Evolutionary conservation across 2,329 filamentous ascomycete genomes (phyloP), one percentile per base, ranked within the genome.

Genomic region (Trichoderma sp.): DNA sequence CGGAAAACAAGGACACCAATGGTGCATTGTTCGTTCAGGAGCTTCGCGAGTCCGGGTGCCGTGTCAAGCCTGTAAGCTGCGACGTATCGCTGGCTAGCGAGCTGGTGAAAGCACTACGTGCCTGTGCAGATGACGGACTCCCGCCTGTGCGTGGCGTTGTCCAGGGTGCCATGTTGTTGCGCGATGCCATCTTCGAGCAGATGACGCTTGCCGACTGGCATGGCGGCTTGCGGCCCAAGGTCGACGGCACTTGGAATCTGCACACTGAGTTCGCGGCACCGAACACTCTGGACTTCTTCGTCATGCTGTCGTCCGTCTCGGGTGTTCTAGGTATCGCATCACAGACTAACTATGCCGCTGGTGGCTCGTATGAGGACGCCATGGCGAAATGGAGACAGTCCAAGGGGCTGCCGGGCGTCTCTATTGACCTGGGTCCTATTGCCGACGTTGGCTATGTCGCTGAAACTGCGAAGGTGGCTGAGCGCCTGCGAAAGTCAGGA

Each of bases 301-400:
- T 73, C 17, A n/a, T 68, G 5, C 58, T 71, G 8, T 68, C 69
- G 7, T 73, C 72, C 9, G 17, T 71, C 13, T 59, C 63, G 13
- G 69, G 72, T 5, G 43, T 71, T 32, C 23, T 68, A 7, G 72
- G 72, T 3, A 47, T 20, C 57, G 7, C 15, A 13, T 55, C 61
- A 1, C 72, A 73, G 39, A 63, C 58, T 17, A 68, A 71, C 64
- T 73, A 73, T 30, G 64, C 69, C 11, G 72, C 72, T 8, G 72
- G 63, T 20, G 71, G 71, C 50, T 68, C 64, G 2, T 73, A 65
- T 36, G 69, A 71, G 58, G 72, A 73, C 15, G 50, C 69, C 15
- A 36, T 73, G 26, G 70, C 47, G 3, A 58, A 58, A 20, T 67
- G 71, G 47, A 43, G 73, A 77, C 53, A 34, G 11, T 23, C 55